Percentiles rank a stretch among this genome's conserved stretches.
phyloP scores from a whole-genome alignment of 148 eudicot genomes.

The Amaranthus cruentus region DNA sequence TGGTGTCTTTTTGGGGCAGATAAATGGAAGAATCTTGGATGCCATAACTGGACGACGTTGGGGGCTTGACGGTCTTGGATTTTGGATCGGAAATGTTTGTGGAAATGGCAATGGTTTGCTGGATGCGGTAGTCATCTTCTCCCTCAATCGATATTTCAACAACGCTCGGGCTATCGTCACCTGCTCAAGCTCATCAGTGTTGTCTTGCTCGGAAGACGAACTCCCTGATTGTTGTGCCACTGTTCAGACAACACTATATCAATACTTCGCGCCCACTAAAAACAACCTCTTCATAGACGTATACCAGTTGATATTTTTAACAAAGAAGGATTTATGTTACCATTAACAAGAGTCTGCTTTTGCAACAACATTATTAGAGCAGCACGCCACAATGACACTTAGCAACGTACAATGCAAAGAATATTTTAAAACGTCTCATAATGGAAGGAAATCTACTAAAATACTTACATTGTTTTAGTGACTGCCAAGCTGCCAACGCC shows the following conservation, averaged over 20 bases:
- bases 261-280: slow-evolving; percentile 5
- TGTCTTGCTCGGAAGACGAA: slow-evolving; percentile 60
- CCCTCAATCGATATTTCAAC: slow-evolving; percentile 55
- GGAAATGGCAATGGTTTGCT: slow-evolving; percentile 41
- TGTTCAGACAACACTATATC: slow-evolving; percentile 21
- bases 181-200: slow-evolving; percentile 74
- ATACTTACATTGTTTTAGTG: slow-evolving; percentile 60
- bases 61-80: slow-evolving; percentile 64
- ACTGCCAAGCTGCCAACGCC: slow-evolving; percentile 78
- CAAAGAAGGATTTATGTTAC: neutral
- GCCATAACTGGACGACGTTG: slow-evolving; percentile 42
- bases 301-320: neutral
- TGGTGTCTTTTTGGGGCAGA: slow-evolving; percentile 45
- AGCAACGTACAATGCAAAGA: neutral
- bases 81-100: slow-evolving; percentile 37
- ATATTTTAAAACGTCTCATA: neutral
- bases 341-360: neutral
- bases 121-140: slow-evolving; percentile 41
- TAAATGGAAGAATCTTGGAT: slow-evolving; percentile 71
- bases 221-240: slow-evolving; percentile 64
- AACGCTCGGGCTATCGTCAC: slow-evolving; percentile 70
- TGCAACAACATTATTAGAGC: neutral
- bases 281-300: neutral
- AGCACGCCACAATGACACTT: neutral
- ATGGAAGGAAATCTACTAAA: slow-evolving; percentile 5